Percentiles rank a stretch among this genome's conserved stretches.
Conservation (phyloP, 371 early-diverging fungal species). For the Astathelohania contejeani region DNA sequence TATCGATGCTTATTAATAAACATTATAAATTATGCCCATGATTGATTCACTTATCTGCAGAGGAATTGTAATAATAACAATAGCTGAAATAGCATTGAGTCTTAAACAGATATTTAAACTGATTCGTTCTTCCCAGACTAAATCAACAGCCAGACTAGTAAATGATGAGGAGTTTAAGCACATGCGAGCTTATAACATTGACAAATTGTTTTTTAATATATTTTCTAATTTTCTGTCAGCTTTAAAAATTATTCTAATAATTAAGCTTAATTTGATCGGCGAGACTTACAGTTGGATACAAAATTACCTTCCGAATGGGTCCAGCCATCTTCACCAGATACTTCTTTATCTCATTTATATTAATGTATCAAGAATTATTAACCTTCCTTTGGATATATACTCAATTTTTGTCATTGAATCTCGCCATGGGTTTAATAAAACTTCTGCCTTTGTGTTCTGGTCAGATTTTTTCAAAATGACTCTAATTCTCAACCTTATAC, state of each 20-base stretch:
- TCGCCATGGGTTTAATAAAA: constrained; percentile 86
- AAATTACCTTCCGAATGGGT: constrained; percentile 52
- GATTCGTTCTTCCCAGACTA: too few species aligned
- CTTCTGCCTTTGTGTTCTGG: constrained; percentile 63
- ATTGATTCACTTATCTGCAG: too few species aligned
- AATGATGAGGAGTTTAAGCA: constrained; percentile 61
- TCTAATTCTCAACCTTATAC: constrained; percentile 6
- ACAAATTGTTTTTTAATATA: constrained; percentile 64
- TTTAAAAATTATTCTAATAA: constrained; percentile 56
- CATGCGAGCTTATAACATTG: constrained; percentile 65
- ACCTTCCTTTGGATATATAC: constrained; percentile 66
- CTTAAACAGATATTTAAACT: constrained; percentile 14
- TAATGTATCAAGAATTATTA: constrained; percentile 35
- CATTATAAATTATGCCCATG: too few species aligned
- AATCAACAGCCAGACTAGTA: too few species aligned
- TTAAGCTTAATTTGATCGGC: constrained; percentile 57
- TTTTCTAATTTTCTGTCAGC: constrained; percentile 55
- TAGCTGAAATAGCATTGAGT: too few species aligned
- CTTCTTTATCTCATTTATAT: constrained; percentile 1
- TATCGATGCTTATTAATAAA: too few species aligned
- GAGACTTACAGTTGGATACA: constrained; percentile 59
- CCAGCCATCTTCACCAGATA: neutral
- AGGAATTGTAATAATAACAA: too few species aligned
- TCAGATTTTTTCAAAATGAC: constrained; percentile 56
- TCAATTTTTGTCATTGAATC: constrained; percentile 79